A percentile compares a stretch with the other conserved stretches of the same genome.
These are phyloP conservation scores for Castanea sativa DNA, from an alignment of 306 rosid genomes.

Conservation along the genomic window DNA sequence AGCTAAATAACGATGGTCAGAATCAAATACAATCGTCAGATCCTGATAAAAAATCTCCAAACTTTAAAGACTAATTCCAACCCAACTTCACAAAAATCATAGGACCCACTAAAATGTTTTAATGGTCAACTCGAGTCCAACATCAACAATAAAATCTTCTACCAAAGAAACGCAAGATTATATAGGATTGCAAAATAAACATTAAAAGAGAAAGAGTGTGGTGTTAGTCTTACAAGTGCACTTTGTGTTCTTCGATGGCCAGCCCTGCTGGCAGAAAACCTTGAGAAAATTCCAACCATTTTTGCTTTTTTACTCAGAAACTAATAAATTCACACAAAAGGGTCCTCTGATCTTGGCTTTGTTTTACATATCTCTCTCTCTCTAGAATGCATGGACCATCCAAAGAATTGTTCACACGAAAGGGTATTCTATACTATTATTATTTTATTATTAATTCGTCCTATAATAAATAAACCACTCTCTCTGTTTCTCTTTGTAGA, in stretches of 20 bases:
- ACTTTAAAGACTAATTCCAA: constrained; percentile 19
- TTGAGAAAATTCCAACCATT: constrained; percentile 95
- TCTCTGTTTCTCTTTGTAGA: constrained; percentile 1
- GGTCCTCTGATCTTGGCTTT: constrained; percentile 19
- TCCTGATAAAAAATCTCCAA: constrained; percentile 16
- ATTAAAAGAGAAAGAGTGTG: background rate
- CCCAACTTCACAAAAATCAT: background rate
- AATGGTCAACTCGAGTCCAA: background rate
- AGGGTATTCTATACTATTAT: background rate
- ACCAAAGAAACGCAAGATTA: background rate
- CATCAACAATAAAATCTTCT: background rate
- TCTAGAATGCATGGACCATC: background rate
- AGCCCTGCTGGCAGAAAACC: constrained; percentile 69
- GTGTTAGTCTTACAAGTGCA: constrained; percentile 76
- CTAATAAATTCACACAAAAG: constrained; percentile 16
- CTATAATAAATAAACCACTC: background rate
- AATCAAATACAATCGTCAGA: constrained; percentile 12
- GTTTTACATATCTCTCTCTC: background rate
- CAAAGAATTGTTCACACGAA: background rate
- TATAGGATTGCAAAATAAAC: background rate
- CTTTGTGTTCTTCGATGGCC: constrained; percentile 93
- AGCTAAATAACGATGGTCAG: background rate
- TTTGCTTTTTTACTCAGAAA: constrained; percentile 15
- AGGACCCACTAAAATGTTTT: constrained; percentile 6
- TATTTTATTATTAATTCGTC: background rate